These are phyloP conservation scores for Fraxinus baroniana DNA, from an alignment of 305 asterid genomes.

Conservation along the genomic window DNA sequence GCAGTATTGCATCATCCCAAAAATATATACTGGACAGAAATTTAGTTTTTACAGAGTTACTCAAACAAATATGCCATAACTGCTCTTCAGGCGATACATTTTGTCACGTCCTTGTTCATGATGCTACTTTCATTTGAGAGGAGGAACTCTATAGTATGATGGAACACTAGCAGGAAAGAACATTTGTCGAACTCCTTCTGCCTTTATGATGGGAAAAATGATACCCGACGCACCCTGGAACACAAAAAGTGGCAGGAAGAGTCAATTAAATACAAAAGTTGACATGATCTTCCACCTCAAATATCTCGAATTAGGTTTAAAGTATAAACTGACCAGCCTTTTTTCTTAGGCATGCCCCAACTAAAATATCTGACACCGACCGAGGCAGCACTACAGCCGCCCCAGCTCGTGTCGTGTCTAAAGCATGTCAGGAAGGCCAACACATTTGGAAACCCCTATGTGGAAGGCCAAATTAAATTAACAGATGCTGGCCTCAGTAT, in stretches of 20 bases:
- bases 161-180: slow-evolving; percentile 31
- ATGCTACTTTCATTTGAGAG: slow-evolving; percentile 2
- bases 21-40: neutral
- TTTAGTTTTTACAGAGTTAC: neutral
- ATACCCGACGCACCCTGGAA: slow-evolving; percentile 33
- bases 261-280: neutral
- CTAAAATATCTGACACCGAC: neutral
- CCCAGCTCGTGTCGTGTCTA: neutral
- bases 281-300: neutral
- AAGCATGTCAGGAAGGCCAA: no score
- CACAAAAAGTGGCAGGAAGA: neutral
- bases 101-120: neutral
- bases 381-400: neutral
- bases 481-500: neutral
- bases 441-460: neutral
- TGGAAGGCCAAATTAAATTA: neutral
- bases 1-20: neutral
- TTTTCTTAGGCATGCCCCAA: neutral
- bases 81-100: neutral
- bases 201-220: slow-evolving; percentile 33
- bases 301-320: neutral
- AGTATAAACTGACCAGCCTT: neutral
- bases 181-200: slow-evolving; percentile 37
- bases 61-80: neutral
- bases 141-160: slow-evolving; percentile 30